These are phyloP conservation scores for Colletotrichum magnum DNA, from an alignment of 2,329 filamentous ascomycete species.

Conservation along the genomic window DNA sequence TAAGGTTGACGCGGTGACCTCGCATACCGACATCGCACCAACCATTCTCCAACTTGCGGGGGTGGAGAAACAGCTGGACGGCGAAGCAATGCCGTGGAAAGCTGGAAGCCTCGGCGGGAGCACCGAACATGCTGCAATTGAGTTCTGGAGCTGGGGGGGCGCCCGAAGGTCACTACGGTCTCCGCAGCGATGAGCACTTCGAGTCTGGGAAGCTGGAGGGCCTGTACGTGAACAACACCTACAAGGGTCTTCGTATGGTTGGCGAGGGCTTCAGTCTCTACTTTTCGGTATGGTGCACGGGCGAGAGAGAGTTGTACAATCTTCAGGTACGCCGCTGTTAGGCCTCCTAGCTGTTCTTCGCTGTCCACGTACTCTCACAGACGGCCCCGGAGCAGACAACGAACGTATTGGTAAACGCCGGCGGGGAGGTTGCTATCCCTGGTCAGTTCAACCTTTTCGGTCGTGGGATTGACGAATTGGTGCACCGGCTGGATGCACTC, in stretches of 20 bases:
- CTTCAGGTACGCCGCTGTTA: conserved; percentile 56
- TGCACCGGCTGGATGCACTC: conserved; percentile 35
- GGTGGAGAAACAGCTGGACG: conserved; percentile 61
- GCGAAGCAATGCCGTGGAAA: conserved; percentile 56
- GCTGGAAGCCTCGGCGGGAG: conserved; percentile 38
- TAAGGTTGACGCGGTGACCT: conserved; percentile 54
- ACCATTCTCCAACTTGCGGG: conserved; percentile 59
- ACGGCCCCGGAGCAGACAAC: background rate
- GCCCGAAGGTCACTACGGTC: conserved; percentile 36
- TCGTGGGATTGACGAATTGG: conserved; percentile 1
- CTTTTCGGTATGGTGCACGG: conserved; percentile 70
- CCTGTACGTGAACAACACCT: conserved; percentile 61
- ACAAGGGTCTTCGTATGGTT: conserved; percentile 65
- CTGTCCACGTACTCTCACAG: background rate
- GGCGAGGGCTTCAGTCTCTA: conserved; percentile 64
- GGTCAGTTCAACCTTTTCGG: background rate
- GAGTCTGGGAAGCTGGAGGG: conserved; percentile 58
- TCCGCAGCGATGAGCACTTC: conserved; percentile 28
- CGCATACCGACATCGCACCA: conserved; percentile 66
- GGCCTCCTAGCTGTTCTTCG: background rate
- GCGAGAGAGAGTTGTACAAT: conserved; percentile 63
- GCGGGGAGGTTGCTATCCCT: too few relatives aligned
- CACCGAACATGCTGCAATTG: conserved; percentile 63
- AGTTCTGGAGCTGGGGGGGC: conserved; percentile 58
- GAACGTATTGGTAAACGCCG: background rate